Evolutionary conservation across 1,284 basidiomycete species (phyloP).

Genomic region (Trichosporon sp.): DNA sequence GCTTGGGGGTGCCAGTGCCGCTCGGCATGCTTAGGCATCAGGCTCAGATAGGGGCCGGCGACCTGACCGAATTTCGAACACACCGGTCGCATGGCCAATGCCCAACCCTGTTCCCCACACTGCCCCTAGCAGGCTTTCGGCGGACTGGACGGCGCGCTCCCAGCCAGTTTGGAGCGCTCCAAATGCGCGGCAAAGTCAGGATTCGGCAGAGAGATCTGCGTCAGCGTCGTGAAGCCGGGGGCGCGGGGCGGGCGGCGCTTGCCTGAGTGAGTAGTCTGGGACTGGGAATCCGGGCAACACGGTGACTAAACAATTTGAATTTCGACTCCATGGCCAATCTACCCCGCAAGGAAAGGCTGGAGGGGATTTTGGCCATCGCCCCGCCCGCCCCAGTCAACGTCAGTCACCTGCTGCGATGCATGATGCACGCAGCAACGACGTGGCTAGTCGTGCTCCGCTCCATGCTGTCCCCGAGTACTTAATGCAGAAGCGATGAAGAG

Average conservation of each 20-base stretch:
- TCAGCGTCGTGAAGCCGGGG: neutral
- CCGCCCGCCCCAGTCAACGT: neutral
- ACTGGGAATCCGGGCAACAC: neutral
- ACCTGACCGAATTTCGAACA: conserved; percentile 17
- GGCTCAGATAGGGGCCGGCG: neutral
- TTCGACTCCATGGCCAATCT: conserved; percentile 17
- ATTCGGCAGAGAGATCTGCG: neutral
- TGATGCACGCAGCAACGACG: neutral
- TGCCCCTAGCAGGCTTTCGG: neutral
- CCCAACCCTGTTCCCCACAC: neutral
- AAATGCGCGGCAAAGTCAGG: conserved; percentile 6
- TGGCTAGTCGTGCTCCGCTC: conserved; percentile 6
- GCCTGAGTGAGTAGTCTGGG: neutral
- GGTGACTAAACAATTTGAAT: conserved; percentile 17
- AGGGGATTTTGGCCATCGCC: conserved; percentile 11
- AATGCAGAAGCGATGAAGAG: neutral
- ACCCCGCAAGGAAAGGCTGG: neutral
- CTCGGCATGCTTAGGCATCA: neutral
- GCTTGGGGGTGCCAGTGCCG: neutral
- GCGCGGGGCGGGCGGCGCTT: conserved; percentile 4
- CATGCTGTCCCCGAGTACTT: neutral
- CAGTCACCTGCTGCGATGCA: conserved; percentile 12
- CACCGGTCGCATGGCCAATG: neutral
- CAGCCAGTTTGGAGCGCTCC: conserved; percentile 1
- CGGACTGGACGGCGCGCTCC: neutral